A percentile compares a stretch with the other conserved stretches of the same genome.
phyloP scores from a whole-genome alignment of 2,329 filamentous ascomycete species.

The Onygenales sp. region DNA sequence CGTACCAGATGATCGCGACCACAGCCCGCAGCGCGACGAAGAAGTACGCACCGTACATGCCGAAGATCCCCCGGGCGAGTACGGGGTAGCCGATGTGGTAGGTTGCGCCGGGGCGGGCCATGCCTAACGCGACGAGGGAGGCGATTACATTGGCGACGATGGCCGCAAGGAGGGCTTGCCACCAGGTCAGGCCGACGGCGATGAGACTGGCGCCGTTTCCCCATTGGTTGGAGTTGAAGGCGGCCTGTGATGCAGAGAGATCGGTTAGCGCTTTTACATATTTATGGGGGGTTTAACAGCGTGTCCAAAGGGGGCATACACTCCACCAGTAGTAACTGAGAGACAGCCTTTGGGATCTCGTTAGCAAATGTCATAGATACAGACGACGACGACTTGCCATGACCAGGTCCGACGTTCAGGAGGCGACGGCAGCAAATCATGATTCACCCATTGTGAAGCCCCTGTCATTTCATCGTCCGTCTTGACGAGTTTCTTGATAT shows the following conservation, averaged over 20 bases:
- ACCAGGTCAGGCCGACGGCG: neutral
- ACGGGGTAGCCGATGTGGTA: slow-evolving; percentile 81
- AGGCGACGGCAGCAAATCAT: neutral
- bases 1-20: neutral
- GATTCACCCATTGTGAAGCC: neutral
- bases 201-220: neutral
- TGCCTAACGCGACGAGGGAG: neutral
- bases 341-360: neutral
- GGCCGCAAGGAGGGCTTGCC: neutral
- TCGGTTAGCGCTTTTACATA: neutral
- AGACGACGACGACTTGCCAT: neutral
- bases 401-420: neutral
- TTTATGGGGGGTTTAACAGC: neutral
- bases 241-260: neutral
- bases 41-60: slow-evolving; percentile 1
- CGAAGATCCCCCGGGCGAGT: slow-evolving; percentile 41
- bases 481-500: neutral
- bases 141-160: neutral
- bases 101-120: slow-evolving; percentile 46
- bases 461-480: neutral
- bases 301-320: neutral
- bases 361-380: no score
- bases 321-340: neutral
- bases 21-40: neutral
- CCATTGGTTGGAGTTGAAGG: neutral